A percentile compares a stretch with the other conserved stretches of the same genome.
Evolutionary conservation across 2,329 filamentous ascomycete genomes (phyloP).

Genomic region (Aspergillus luchuensis): DNA sequence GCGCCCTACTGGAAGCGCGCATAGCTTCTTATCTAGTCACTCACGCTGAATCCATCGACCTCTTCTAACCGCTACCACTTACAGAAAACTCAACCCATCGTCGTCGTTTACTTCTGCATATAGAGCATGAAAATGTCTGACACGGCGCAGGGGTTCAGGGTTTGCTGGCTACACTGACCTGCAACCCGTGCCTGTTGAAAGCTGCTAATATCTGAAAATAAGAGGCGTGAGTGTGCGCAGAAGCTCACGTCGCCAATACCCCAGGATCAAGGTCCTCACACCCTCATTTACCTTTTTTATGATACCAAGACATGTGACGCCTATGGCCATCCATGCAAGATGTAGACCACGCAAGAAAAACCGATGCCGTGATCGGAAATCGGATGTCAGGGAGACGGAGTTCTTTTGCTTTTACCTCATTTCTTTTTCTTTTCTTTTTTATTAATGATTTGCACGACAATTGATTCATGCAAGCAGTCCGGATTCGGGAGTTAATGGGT

Average conservation of each 20-base stretch:
- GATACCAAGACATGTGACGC: constrained; percentile 1
- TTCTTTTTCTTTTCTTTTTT: constrained; percentile 12
- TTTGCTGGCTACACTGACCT: neutral
- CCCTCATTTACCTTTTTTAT: neutral
- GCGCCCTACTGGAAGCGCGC: constrained; percentile 23
- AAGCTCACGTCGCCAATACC: neutral
- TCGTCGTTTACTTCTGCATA: constrained; percentile 10
- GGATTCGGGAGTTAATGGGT: constrained; percentile 19
- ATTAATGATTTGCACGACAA: constrained; percentile 23
- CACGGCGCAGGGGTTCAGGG: neutral
- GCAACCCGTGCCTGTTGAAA: neutral
- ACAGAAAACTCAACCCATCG: neutral
- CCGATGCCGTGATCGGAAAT: constrained; percentile 15
- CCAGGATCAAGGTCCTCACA: neutral
- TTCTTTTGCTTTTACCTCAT: constrained; percentile 16
- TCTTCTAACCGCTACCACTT: too few relatives aligned
- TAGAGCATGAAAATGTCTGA: neutral
- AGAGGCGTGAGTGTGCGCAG: neutral
- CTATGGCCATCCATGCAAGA: constrained; percentile 19
- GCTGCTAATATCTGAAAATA: neutral
- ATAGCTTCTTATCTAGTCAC: constrained; percentile 12
- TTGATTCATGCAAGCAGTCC: constrained; percentile 15
- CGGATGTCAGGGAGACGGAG: constrained; percentile 20
- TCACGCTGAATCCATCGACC: neutral
- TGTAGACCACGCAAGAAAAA: constrained; percentile 17